These are phyloP conservation scores for Whalleya microplaca DNA, from an alignment of 2,329 filamentous ascomycete species.

Conservation along the genomic window DNA sequence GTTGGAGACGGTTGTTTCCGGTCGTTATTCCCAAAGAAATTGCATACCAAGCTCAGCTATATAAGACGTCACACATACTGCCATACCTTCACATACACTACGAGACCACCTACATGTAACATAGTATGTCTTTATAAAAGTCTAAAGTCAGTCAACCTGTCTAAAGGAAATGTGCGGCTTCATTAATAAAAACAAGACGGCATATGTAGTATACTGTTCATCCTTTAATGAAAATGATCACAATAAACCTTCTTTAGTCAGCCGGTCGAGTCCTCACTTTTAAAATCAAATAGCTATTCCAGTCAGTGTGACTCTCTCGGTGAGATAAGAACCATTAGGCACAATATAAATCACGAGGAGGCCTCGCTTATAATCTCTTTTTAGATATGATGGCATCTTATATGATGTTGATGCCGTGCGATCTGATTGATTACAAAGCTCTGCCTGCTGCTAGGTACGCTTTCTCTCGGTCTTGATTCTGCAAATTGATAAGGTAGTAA, in stretches of 20 bases:
- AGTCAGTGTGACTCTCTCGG: neutral
- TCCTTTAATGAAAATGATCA: neutral
- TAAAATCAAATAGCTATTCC: neutral
- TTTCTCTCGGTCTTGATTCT: neutral
- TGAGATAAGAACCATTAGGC: neutral
- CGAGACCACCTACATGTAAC: too few species aligned
- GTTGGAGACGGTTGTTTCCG: too few species aligned
- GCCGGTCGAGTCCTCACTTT: neutral
- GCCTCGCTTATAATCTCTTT: neutral
- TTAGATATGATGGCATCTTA: neutral
- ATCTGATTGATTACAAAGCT: neutral
- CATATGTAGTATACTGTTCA: slow-evolving; percentile 8
- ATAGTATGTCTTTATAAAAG: too few species aligned
- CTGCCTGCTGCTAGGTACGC: neutral
- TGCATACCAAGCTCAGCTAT: too few species aligned
- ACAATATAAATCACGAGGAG: neutral
- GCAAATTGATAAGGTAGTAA: neutral
- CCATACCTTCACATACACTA: too few species aligned
- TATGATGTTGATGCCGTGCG: neutral
- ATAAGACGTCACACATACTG: too few species aligned
- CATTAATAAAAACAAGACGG: too few species aligned
- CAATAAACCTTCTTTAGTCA: neutral
- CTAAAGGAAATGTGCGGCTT: too few species aligned
- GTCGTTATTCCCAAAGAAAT: too few species aligned
- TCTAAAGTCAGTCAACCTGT: too few species aligned